These are phyloP conservation scores for Vanilla planifolia DNA, from an alignment of 106 monocot genomes.

Conservation along the genomic window DNA sequence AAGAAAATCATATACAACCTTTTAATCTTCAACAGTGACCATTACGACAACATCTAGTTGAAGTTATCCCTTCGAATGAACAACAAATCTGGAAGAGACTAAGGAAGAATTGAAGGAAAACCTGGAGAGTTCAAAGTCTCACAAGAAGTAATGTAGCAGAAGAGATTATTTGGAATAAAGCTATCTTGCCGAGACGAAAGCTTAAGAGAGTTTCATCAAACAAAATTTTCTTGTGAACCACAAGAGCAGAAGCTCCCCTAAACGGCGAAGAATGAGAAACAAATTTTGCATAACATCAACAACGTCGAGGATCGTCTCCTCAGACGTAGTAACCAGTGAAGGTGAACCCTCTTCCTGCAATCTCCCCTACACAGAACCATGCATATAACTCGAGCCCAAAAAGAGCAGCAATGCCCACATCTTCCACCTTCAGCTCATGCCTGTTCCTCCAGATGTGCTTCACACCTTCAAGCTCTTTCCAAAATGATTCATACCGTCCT, in stretches of 20 bases:
- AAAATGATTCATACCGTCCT: constrained; percentile 9
- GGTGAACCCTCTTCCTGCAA: constrained; percentile 20
- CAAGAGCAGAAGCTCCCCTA: not conserved
- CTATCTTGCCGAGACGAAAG: not conserved
- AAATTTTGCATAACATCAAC: not conserved
- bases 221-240: not conserved
- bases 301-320: not conserved
- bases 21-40: too few relatives aligned
- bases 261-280: not conserved
- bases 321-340: constrained; percentile 17
- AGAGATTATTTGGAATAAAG: not conserved
- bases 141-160: not conserved
- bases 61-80: too few relatives aligned
- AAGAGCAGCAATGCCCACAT: constrained; percentile 17
- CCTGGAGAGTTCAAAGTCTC: too few relatives aligned
- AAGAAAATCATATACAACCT: too few relatives aligned
- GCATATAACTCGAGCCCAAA: constrained; percentile 15
- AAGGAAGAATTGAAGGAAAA: too few relatives aligned
- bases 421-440: constrained; percentile 19
- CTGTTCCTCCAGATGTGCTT: constrained; percentile 17
- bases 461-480: constrained; percentile 14
- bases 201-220: not conserved
- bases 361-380: constrained; percentile 24
- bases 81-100: too few relatives aligned
- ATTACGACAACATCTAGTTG: too few relatives aligned